phyloP scores from a whole-genome alignment of 2,329 filamentous ascomycete genomes.

The Dactylonectria estremocensis region DNA sequence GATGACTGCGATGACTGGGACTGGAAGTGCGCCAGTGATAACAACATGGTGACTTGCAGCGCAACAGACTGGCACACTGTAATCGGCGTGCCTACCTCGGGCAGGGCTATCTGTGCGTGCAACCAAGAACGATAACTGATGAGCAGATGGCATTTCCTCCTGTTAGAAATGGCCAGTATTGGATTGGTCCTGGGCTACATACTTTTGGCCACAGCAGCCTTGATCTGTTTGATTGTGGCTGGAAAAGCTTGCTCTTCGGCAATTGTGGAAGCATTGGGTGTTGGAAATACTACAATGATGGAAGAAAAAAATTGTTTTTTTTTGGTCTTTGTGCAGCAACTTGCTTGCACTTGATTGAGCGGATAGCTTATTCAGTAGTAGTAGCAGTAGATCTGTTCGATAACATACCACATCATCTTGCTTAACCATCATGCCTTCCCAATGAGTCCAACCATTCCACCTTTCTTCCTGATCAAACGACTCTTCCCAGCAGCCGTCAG shows the following conservation, averaged over 20 bases:
- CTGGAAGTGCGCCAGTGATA: conserved; percentile 5
- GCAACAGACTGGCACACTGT: conserved; percentile 12
- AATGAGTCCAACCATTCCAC: background rate
- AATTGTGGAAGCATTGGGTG: no score
- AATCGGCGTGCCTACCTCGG: conserved; percentile 4
- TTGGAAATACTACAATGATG: no score
- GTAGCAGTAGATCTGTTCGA: no score
- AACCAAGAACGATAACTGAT: background rate
- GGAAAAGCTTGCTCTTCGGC: no score
- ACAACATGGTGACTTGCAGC: conserved; percentile 10
- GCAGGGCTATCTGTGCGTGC: background rate
- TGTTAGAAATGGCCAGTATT: background rate
- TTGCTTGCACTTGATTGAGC: no score
- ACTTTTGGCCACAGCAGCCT: background rate
- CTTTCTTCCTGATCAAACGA: background rate
- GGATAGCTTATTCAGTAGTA: no score
- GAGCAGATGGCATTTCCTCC: background rate
- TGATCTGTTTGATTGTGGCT: no score
- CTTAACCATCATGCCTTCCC: background rate
- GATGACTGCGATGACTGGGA: conserved; percentile 19
- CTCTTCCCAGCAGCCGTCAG: background rate
- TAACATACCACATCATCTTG: background rate
- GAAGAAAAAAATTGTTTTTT: no score
- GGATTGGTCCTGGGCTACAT: background rate
- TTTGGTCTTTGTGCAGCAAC: no score